A percentile compares a stretch with the other conserved stretches of the same genome.
Evolutionary conservation across 371 early-diverging fungal species (phyloP).

Genomic region (Zopfochytrium polystomum): DNA sequence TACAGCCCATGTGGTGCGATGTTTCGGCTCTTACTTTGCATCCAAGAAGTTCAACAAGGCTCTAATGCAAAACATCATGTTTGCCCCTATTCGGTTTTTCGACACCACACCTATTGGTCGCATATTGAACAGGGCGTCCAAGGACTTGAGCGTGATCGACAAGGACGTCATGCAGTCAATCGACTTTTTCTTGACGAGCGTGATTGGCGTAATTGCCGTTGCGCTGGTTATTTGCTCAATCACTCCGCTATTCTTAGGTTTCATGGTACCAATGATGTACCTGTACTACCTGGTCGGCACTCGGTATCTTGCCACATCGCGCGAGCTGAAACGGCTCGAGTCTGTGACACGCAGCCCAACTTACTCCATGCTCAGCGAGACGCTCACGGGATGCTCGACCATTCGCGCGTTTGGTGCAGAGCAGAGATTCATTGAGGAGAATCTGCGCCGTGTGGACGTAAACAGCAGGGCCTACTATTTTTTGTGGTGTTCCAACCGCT

Average conservation of each 20-base stretch:
- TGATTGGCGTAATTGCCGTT: conserved; percentile 26
- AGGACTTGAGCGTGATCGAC: conserved; percentile 36
- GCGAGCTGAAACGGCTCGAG: conserved; percentile 80
- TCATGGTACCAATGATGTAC: conserved; percentile 28
- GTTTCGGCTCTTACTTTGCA: conserved; percentile 32
- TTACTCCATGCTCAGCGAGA: conserved; percentile 65
- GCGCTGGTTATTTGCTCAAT: conserved; percentile 39
- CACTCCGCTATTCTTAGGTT: conserved; percentile 50
- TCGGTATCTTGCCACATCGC: conserved; percentile 63
- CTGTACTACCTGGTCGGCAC: conserved; percentile 36
- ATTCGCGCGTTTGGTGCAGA: conserved; percentile 67
- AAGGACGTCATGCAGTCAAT: conserved; percentile 26
- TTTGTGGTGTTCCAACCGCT: conserved; percentile 81
- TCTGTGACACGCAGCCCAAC: conserved; percentile 73
- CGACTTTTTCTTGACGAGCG: conserved; percentile 15
- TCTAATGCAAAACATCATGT: conserved; percentile 60
- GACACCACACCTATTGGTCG: conserved; percentile 81
- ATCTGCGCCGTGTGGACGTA: conserved; percentile 36
- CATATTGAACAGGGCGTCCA: conserved; percentile 45
- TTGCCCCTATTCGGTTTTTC: conserved; percentile 77
- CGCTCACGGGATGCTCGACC: conserved; percentile 51
- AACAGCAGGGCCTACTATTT: conserved; percentile 74
- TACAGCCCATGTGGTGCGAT: conserved; percentile 14
- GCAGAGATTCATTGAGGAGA: conserved; percentile 31
- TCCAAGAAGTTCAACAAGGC: conserved; percentile 36